Base-by-base conservation (phyloP, 139 green algal genomes). In the Pedinophyceae sp. region DNA sequence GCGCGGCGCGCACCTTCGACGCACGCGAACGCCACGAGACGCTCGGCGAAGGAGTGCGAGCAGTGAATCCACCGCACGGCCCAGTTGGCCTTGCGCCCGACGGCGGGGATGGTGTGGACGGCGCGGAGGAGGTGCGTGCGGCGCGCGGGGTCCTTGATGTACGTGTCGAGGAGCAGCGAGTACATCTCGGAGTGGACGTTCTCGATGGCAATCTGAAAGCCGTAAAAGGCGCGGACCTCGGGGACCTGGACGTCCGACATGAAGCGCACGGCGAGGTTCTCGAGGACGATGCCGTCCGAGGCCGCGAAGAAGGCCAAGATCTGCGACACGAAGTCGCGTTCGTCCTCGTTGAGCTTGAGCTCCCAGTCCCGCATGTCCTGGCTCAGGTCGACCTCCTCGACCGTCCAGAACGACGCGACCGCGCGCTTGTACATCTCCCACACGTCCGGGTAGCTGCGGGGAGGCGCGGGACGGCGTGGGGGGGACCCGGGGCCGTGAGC, bases 371-470 rank as follows among this genome's bases (percentile, higher is more conserved):
- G 49, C 19, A 64, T 57, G 61, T 91, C 79, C 43, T 76, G 55
- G 13, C 60, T 69, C 1, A 91, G 55, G 59, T 91, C 79, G 15
- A 91, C 68, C 69, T 91, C 82, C 57, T 88, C 77, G 4, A 79
- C 69, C 26, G 77, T 86, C 81, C 79, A 91, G 52, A 85, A 85
- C 51, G 59, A 74, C 10, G 77, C 75, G 40, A 79, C 58, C 34
- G 79, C 77, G 57, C 80, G 68, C 57, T 91, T 91, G 69, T 91
- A 91, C 23, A 73, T 68, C 18, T 78, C 59, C 57, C 65, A 88
- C 2, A 81, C 30, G 19, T 57, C 59, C 17, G 48, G 3, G 45
- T 82, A 54, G 43, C 63, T 76, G 57, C 43, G 26, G 3, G 19
- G 27, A 7, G 15, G 19, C 13, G 50, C 50, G 16, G 24, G 50